Evolutionary conservation across 202 grass and related monocot genomes (phyloP).

Genomic region (Elaeis oleifera): DNA sequence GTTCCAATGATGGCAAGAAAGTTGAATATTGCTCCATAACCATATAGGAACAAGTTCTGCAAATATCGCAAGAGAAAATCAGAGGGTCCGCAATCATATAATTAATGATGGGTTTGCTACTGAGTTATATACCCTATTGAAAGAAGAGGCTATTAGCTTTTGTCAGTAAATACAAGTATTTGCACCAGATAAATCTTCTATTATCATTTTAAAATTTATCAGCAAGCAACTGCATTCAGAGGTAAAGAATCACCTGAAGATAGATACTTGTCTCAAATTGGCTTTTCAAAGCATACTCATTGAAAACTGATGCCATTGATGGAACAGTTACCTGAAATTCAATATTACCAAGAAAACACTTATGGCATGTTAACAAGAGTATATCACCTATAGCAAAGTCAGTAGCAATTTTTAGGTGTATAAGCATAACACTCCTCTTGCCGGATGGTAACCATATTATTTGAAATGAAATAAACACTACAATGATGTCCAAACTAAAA

Average conservation of each 20-base stretch:
- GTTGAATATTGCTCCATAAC: conserved; percentile 96
- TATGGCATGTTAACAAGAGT: background rate
- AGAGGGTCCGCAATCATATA: background rate
- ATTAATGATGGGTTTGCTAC: no score
- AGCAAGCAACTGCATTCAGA: background rate
- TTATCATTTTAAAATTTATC: background rate
- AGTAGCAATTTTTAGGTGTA: no score
- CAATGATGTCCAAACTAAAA: no score
- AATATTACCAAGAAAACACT: conserved; percentile 16
- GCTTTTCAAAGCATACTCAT: conserved; percentile 94
- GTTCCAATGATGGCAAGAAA: conserved; percentile 62
- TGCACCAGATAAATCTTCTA: no score
- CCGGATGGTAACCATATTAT: no score
- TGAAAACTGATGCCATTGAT: conserved; percentile 85
- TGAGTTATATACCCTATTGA: no score
- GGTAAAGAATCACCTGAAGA: conserved; percentile 62
- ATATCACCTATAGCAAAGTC: background rate
- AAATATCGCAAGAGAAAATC: conserved; percentile 16
- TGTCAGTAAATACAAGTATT: no score
- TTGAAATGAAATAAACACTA: no score
- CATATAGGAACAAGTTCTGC: conserved; percentile 99
- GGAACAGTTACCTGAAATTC: conserved; percentile 73
- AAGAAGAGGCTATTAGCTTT: no score
- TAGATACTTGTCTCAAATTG: conserved; percentile 99
- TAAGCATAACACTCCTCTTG: no score